Base-by-base conservation (phyloP, 306 rosid genomes). In the Cicer arietinum region DNA sequence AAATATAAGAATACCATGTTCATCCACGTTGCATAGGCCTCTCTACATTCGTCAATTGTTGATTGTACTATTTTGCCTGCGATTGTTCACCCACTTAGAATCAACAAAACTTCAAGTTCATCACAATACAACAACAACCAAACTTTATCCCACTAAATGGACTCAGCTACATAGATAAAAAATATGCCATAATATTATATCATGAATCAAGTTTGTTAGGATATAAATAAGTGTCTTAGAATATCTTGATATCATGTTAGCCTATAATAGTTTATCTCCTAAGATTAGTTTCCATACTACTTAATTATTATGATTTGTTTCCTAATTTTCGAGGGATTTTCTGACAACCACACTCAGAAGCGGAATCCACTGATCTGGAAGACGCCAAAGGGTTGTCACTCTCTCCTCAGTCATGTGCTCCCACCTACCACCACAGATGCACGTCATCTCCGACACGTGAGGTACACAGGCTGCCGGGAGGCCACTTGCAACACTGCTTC, bases 31-130 rank as follows among this genome's bases (percentile, higher is more conserved):
- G 83, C 85, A 78, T 85, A 90, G 61, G 92, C 97, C 44, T 95
- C 99, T 76, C 92, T 88, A 79, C 99, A 92, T 86, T 95, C 99
- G 52, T 95, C 99, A 72, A 90, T 8, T 41, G 99, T 92, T 76
- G 99, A 89, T 70, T 95, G 97, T 78, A 92, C 86, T 72, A 95
- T 95, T 88, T 92, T 95, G 1, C 99, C 98, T 92, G 96, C 25
- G 53, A 82, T 73, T 75, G 75, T 59, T 70, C 61, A 76, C 52
- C 71, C 78, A 70, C 73, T 74, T 54, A 9, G 46, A 39, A 81
- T 83, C 80, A 81, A 67, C 82, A 60, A 13, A 63, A 65, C 64
- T 58, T 37, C 45, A 52, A 81, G 30, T 71, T 74, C 57, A 56
- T 54, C 52, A 47, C 35, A 43, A 35, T 17, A 18, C 12, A 54